Evolutionary conservation across 129 eudicot genomes (phyloP), one percentile per base, ranked within the genome.

Genomic region (Smallanthus sonchifolius): DNA sequence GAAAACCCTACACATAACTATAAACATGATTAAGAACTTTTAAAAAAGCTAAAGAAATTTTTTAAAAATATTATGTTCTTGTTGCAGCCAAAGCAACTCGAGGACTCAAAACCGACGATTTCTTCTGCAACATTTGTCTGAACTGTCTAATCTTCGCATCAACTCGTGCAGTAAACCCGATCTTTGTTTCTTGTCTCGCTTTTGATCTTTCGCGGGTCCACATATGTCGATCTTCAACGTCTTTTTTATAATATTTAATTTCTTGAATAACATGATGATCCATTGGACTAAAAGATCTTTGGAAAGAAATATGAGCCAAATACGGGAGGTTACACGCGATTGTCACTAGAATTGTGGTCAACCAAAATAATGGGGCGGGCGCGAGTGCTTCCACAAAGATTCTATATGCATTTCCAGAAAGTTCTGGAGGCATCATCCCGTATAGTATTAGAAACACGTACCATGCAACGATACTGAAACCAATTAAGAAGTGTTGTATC

Each of bases 191-290:
- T 69, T 88, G 88, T 42, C 94, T 83, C 0, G 99, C 99, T 77
- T 88, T 95, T 1, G 88, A 81, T 56, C 85, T 69, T 63, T 95
- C 99, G 36, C 85, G 69, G 10, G 72, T 77, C 99, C 97, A 95
- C 97, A 95, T 95, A 47, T 63, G 81, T 30, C 84, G 84, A 76
- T 95, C 97, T 69, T 85, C 89, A 17, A 88, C 76, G 20, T 95
- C 96, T 79, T 87, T 91, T 82, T 74, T 86, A 11, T 86, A 91
- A 83, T 88, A 91, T 67, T 91, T 95, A 67, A 95, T 95, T 67
- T 95, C 99, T 89, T 95, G 99, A 60, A 95, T 95, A 10, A 95
- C 75, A 17, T 95, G 99, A 77, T 95, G 99, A 75, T 95, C 99
- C 94, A 91, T 81, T 0, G 99, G 99, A 75, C 91, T 88, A 60